Base-by-base conservation (phyloP, 371 early-diverging fungal genomes). In the Rhizopus sp. region DNA sequence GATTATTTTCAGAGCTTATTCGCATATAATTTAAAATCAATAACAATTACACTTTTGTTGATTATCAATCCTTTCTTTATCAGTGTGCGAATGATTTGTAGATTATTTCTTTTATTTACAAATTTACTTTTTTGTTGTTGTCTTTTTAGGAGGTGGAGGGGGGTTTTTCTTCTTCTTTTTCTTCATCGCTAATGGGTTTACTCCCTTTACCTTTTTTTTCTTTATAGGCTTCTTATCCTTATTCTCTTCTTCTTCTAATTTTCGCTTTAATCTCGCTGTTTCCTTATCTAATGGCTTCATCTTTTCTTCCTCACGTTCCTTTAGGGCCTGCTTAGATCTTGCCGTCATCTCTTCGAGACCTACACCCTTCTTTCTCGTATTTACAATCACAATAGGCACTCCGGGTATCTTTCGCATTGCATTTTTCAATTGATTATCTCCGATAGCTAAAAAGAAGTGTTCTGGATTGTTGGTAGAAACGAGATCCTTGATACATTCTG, bases 181-280 rank as follows among this genome's bases (percentile, higher is more conserved):
- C 72, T 93, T 93, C 59, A 89, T 71, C 15, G 91, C 88, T 30
- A 95, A 73, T 38, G 95, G 94, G 64, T 95, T 95, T 5, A 93
- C 92, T 30, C 81, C 89, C 74, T 92, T 93, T 31, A 58, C 63
- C 15, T 69, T 72, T 66, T 60, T 72, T 68, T 57, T 68, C 52
- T 49, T 62, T 46, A 23, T 23, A 9, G 53, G 59, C 6, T 47
- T 42, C 13, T 50, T 29, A 23, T 58, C 55, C 37, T 31, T 10
- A 4, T 50, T 33, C 32, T 48, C 57, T 49, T 60, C 45, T 1
- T 62, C 42, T 16, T 57, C 13, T 15, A 57, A 31, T 5, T 50
- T 45, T 57, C 83, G 69, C 77, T 83, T 66, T 57, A 81, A 57
- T 75, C 80, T 63, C 51, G 73, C 63, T 54, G 61, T 61, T 64